These are phyloP conservation scores for Bolboschoenus planiculmis DNA, from an alignment of 176 grass and related monocot species.

Conservation along the genomic window DNA sequence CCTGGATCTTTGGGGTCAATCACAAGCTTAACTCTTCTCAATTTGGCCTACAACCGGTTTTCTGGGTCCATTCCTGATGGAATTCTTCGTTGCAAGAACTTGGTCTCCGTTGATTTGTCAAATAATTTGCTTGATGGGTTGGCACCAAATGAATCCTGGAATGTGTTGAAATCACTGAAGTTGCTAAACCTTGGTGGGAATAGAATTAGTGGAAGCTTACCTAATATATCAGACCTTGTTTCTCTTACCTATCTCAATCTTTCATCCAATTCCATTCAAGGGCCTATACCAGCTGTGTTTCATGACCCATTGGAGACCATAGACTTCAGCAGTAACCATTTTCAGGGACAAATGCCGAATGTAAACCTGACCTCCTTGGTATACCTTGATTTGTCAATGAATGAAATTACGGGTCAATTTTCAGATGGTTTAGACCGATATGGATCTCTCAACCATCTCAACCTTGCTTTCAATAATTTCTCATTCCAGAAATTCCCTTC, in stretches of 20 bases:
- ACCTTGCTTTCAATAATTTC: constrained; percentile 78
- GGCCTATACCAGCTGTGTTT: constrained; percentile 35
- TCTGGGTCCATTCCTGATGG: constrained; percentile 32
- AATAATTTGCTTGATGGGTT: constrained; percentile 47
- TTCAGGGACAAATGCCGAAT: constrained; percentile 38
- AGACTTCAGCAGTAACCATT: constrained; percentile 81
- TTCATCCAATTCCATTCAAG: constrained; percentile 49
- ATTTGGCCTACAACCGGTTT: constrained; percentile 53
- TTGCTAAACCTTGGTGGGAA: constrained; percentile 28
- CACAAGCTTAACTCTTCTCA: constrained; percentile 33
- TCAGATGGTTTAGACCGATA: constrained; percentile 21
- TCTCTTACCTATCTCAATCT: constrained; percentile 69
- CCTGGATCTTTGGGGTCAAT: constrained; percentile 50
- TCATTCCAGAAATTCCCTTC: constrained; percentile 32
- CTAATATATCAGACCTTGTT: constrained; percentile 45
- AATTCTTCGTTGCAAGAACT: constrained; percentile 27
- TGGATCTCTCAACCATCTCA: constrained; percentile 54
- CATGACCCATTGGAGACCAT: constrained; percentile 44
- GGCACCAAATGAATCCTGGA: constrained; percentile 18
- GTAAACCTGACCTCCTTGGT: constrained; percentile 53
- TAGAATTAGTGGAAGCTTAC: constrained; percentile 34
- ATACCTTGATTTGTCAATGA: constrained; percentile 82
- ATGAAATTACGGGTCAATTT: constrained; percentile 53
- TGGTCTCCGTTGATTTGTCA: constrained; percentile 60
- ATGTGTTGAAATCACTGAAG: constrained; percentile 16